Base-by-base conservation (phyloP, 2,329 filamentous ascomycete genomes). In the Aspergillus sp. region DNA sequence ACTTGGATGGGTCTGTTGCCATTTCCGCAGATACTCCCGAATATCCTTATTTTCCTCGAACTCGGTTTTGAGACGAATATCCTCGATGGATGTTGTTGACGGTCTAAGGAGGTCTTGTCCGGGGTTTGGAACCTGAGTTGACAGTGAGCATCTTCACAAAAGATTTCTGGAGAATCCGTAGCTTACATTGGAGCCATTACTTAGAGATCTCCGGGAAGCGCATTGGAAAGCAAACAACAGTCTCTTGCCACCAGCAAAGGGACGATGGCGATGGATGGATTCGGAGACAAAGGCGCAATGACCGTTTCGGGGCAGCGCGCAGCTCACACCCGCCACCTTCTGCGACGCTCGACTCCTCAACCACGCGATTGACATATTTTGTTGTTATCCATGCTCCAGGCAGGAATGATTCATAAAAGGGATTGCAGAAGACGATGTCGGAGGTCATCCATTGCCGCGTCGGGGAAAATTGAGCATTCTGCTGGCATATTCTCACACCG, bases 21-120 rank as follows among this genome's bases (percentile, higher is more conserved):
- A 76, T 65, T 69, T 68, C 44, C 58, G 58, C 17, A 76, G 58
- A 49, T 76, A 75, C n/a, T 67, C 59, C 46, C 72, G 67, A 26
- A 76, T 74, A 51, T 74, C 64, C 35, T 64, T 65, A 45, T 68
- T 65, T 30, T 63, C 59, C 51, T 71, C 67, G 32, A 73, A 64
- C 52, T 74, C 70, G 43, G 59, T 63, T 45, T 65, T 57, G 7
- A 61, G 54, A 13, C 65, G 62, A 35, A 66, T 63, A 48, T 69
- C 58, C 45, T 66, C 60, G 43, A 66, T 53, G 4, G 59, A 60
- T 10, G 57, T 47, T 17, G 51, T 50, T 20, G 53, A 51, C 17
- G 53, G 17, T 19, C 44, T 36, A 3, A 51, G 9, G 10, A 47
- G 26, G 30, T 56, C 56, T 11, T 52, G 49, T 1, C 43, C 40